phyloP scores from a whole-genome alignment of 768 basidiomycete genomes.

The Agaricus blazei region DNA sequence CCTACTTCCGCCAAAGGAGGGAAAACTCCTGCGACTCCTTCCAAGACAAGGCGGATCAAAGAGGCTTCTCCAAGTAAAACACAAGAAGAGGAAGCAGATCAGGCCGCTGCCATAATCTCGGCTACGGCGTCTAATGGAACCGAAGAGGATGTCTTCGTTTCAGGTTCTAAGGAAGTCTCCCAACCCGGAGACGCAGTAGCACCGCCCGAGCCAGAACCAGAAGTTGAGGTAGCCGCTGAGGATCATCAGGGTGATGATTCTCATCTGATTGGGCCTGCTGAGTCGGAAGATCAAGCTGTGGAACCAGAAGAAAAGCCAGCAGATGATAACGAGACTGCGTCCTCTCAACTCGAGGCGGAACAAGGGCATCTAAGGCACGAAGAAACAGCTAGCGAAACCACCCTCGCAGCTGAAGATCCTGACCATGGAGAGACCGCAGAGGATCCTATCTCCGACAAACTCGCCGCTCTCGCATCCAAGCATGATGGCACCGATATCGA shows the following conservation, averaged over 20 bases:
- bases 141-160: slow-evolving; percentile 12
- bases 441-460: slow-evolving; percentile 1
- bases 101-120: slow-evolving; percentile 17
- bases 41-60: slow-evolving; percentile 4
- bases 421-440: slow-evolving; percentile 7
- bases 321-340: background rate
- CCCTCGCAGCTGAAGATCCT: background rate
- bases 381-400: slow-evolving; percentile 5
- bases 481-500: slow-evolving; percentile 43
- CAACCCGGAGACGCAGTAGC: background rate
- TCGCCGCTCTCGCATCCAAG: slow-evolving; percentile 1
- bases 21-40: slow-evolving; percentile 6
- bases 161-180: background rate
- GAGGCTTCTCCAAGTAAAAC: background rate
- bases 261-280: background rate
- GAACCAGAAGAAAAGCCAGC: background rate
- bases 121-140: slow-evolving; percentile 13
- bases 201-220: background rate
- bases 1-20: background rate
- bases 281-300: background rate
- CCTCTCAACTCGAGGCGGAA: background rate
- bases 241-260: background rate
- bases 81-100: slow-evolving; percentile 1
- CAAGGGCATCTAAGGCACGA: background rate
- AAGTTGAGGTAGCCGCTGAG: background rate